Evolutionary conservation across 495 filamentous ascomycete species (phyloP).

Genomic region (Talaromyces borbonicus): DNA sequence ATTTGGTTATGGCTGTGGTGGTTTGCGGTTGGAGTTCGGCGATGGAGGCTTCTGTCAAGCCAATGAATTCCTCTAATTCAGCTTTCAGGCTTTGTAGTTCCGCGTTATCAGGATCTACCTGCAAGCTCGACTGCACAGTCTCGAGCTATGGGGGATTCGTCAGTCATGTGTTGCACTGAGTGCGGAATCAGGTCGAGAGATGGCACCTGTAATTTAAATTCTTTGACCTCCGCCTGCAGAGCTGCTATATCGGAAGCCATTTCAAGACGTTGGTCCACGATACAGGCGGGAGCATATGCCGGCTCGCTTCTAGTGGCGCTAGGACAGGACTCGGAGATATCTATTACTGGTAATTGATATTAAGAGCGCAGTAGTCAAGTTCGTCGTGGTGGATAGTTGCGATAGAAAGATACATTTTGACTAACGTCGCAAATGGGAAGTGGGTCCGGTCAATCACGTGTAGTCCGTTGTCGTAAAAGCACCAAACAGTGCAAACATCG

Average conservation of each 20-base stretch:
- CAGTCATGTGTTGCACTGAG: constrained; percentile 6
- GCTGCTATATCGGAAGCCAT: constrained; percentile 53
- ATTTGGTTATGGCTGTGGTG: constrained; percentile 28
- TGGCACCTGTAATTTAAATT: constrained; percentile 71
- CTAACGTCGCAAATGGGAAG: too few relatives aligned
- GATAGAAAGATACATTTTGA: too few relatives aligned
- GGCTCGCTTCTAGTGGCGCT: too few relatives aligned
- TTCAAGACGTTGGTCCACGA: too few relatives aligned
- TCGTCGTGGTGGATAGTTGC: too few relatives aligned
- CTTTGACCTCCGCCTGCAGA: constrained; percentile 67
- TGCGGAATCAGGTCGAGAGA: not conserved
- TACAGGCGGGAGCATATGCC: too few relatives aligned
- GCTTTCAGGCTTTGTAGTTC: constrained; percentile 69
- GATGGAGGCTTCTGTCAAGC: constrained; percentile 66
- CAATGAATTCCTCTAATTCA: constrained; percentile 80
- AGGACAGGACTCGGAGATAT: too few relatives aligned
- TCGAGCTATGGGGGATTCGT: constrained; percentile 52
- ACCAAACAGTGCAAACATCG: too few relatives aligned
- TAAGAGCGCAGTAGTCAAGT: too few relatives aligned
- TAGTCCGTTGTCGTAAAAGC: too few relatives aligned
- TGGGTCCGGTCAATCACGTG: too few relatives aligned
- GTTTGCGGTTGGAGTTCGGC: constrained; percentile 73
- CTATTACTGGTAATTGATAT: too few relatives aligned
- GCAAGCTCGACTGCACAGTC: constrained; percentile 62
- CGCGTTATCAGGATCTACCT: constrained; percentile 72